Evolutionary conservation across 257 asterid genomes (phyloP), one percentile per base, ranked within the genome.

Genomic region (Nicotiana noctiflora): DNA sequence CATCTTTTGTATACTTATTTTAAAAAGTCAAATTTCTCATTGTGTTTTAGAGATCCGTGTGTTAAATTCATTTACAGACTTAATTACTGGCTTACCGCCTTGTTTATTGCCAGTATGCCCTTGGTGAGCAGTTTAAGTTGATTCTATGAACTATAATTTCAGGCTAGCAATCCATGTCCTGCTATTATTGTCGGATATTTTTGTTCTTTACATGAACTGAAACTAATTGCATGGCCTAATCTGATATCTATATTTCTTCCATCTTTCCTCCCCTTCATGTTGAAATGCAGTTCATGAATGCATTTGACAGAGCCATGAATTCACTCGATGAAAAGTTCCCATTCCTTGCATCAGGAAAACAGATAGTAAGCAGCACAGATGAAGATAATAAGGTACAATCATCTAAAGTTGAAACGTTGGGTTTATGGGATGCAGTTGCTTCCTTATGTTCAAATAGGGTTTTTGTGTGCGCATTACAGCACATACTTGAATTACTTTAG

Each of bases 281-380:
- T 82, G 81, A 84, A 67, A 85, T 93, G 97, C 93, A 95, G 99
- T 89, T 90, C 89, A 88, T 95, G 96, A 95, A 93, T 87, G 96
- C 96, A 79, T 95, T 93, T 84, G 92, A 95, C 88, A 85, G 87
- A 82, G 97, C 97, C 85, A 95, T 95, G 99, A 93, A 95, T 85
- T 84, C 65, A 81, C 94, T 93, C 60, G 99, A 95, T 81, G 97
- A 93, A 60, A 87, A 90, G 18, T 89, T 86, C 65, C 82, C 88
- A n/a, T 90, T 95, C 88, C 97, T 95, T 70, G 85, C 97, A 11
- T 91, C 97, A n/a, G 77, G 88, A 60, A 92, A 91, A 84, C 97
- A 87, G 89, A 81, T 95, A 77, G 91, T 93, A 12, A 95, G 98
- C 92, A 84, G 92, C 82, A 80, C 75, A 46, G 89, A 93, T 81